phyloP scores from a whole-genome alignment of 2,329 filamentous ascomycete genomes.

The Ambrosiella beaveri region DNA sequence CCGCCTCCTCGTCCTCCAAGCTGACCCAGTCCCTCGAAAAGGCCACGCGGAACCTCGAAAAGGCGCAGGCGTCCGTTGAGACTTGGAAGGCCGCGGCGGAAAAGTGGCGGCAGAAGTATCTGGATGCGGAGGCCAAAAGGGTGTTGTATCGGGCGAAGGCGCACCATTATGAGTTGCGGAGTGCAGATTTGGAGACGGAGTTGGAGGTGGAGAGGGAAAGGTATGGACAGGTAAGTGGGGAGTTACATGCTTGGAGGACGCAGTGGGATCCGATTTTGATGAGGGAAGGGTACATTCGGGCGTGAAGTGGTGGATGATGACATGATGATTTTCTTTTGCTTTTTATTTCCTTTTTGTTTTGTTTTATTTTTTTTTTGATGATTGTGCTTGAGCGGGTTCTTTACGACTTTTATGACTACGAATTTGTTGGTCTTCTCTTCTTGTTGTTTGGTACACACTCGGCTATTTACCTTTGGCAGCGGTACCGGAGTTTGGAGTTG shows the following conservation, averaged over 20 bases:
- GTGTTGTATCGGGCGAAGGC: background rate
- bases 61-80: background rate
- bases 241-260: constrained; percentile 7
- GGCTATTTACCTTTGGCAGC: too few species aligned
- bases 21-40: background rate
- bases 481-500: too few species aligned
- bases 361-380: constrained; percentile 5
- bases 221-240: constrained; percentile 9
- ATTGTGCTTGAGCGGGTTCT: background rate
- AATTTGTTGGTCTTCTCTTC: background rate
- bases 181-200: constrained; percentile 13
- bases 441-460: background rate
- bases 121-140: background rate
- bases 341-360: background rate
- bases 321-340: background rate
- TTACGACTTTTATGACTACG: background rate
- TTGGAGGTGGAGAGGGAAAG: constrained; percentile 11
- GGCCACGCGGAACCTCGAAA: background rate
- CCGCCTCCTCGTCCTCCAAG: background rate
- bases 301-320: background rate
- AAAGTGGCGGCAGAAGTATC: background rate
- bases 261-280: constrained; percentile 16
- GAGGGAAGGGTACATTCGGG: constrained; percentile 14
- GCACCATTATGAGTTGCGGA: constrained; percentile 12
- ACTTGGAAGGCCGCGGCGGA: background rate